These are phyloP conservation scores for Salicornia ramosissima DNA, from an alignment of 148 eudicot genomes.

Conservation along the genomic window DNA sequence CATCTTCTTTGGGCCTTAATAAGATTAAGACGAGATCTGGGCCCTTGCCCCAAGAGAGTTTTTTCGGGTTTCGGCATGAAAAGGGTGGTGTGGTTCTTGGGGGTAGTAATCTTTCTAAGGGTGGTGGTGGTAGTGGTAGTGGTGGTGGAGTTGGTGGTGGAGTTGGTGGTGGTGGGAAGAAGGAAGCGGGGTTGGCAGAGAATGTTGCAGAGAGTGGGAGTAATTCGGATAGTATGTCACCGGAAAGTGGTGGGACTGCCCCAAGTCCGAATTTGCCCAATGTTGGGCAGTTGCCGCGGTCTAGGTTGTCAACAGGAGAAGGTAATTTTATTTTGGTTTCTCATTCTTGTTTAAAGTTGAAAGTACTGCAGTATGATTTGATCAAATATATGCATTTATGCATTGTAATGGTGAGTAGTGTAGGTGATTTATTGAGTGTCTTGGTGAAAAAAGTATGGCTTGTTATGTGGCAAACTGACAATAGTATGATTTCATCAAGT, in stretches of 20 bases:
- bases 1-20: slow-evolving; percentile 86
- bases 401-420: background rate
- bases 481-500: background rate
- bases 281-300: slow-evolving; percentile 37
- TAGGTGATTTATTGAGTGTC: background rate
- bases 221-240: slow-evolving; percentile 51
- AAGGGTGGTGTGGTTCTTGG: slow-evolving; percentile 57
- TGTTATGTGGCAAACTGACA: background rate
- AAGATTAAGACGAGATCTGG: slow-evolving; percentile 98
- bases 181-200: slow-evolving; percentile 40
- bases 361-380: background rate
- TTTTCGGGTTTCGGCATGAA: slow-evolving; percentile 64
- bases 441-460: background rate
- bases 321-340: slow-evolving; percentile 31
- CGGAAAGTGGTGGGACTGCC: slow-evolving; percentile 51
- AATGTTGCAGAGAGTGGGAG: slow-evolving; percentile 51
- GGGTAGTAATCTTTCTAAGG: slow-evolving; percentile 68
- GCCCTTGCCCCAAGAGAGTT: slow-evolving; percentile 95
- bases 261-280: slow-evolving; percentile 37
- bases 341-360: background rate
- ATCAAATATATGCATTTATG: background rate
- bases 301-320: slow-evolving; percentile 66
- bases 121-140: slow-evolving; percentile 21
- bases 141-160: too few species aligned
- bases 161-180: slow-evolving; percentile 30